Evolutionary conservation across 495 filamentous ascomycete genomes (phyloP), one percentile per base, ranked within the genome.

Genomic region (Tirmania nivea): DNA sequence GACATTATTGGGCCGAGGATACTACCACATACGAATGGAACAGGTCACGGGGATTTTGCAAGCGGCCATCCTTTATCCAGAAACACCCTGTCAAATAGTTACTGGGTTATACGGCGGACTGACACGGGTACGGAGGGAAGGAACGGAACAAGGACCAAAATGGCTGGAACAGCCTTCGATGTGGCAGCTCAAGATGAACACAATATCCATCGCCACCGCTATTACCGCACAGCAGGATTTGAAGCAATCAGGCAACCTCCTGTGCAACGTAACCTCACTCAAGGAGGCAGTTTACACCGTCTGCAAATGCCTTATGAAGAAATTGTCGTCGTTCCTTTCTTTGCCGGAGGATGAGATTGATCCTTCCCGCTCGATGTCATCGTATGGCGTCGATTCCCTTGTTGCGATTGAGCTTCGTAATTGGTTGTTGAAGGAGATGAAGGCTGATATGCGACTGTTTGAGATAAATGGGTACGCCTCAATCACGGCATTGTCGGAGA

Each of bases 361-460:
- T 59, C 54, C 71, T 21, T 67, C 66, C 14, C 62, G 69, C 47
- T 67, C 72, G 19, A 60, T 77, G 31, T 66, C 69, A 6, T 66
- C 67, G 47, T 78, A 73, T 62, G 71, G 70, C 16, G 65, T 78
- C 16, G 73, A 78, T 59, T 72, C 69, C 42, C 69, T 76, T 50
- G 65, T 76, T 42, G 73, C 70, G 1, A 71, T 70, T 52, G 75
- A 78, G 63, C 71, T 75, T 56, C 66, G 73, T 35, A 71, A 70
- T 51, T 75, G 70, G 57, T 69, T 77, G 52, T 71, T 67, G 10
- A 63, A 65, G 49, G 67, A 69, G 55, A 71, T 73, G 52, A 66
- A 74, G 60, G 71, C 69, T 1, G 75, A 76, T 56, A 58, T 78
- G 54, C 70, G 75, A 54, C 73, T 76, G 6, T 62, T 76, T 55